Evolutionary conservation across 1,284 basidiomycete species (phyloP).

Genomic region (Rhizoctonia solani): DNA sequence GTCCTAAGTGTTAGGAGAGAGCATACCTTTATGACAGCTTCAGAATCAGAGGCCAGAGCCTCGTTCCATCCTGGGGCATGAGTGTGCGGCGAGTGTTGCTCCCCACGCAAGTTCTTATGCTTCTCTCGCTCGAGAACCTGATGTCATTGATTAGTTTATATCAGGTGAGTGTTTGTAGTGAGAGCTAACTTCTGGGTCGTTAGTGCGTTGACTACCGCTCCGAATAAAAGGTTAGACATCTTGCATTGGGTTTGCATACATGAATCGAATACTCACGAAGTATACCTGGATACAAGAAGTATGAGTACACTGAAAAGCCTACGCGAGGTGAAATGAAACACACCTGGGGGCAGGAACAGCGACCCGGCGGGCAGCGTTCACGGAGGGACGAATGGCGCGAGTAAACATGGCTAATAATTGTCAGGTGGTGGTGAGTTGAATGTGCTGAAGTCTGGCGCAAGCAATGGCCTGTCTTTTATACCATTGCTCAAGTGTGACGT

Average conservation of each 20-base stretch:
- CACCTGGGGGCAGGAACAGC: slow-evolving; percentile 2
- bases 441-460: no score
- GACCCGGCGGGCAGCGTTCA: not conserved
- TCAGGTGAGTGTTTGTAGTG: not conserved
- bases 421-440: not conserved
- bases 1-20: slow-evolving; percentile 2
- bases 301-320: not conserved
- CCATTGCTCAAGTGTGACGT: no score
- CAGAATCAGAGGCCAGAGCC: slow-evolving; percentile 64
- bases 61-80: slow-evolving; percentile 79
- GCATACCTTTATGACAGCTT: slow-evolving; percentile 68
- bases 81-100: slow-evolving; percentile 55
- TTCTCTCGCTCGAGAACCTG: slow-evolving; percentile 64
- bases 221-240: not conserved
- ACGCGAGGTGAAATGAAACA: not conserved
- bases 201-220: slow-evolving; percentile 48
- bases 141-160: not conserved
- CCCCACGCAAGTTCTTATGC: slow-evolving; percentile 53
- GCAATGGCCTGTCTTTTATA: no score
- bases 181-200: slow-evolving; percentile 58
- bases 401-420: not conserved
- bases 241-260: not conserved
- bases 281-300: not conserved
- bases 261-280: not conserved
- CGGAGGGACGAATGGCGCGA: slow-evolving; percentile 23